Percentiles rank a stretch among this genome's conserved stretches.
phyloP scores from a whole-genome alignment of 225 moss, liverwort and hornwort species.

The Antitrichia curtipendula region DNA sequence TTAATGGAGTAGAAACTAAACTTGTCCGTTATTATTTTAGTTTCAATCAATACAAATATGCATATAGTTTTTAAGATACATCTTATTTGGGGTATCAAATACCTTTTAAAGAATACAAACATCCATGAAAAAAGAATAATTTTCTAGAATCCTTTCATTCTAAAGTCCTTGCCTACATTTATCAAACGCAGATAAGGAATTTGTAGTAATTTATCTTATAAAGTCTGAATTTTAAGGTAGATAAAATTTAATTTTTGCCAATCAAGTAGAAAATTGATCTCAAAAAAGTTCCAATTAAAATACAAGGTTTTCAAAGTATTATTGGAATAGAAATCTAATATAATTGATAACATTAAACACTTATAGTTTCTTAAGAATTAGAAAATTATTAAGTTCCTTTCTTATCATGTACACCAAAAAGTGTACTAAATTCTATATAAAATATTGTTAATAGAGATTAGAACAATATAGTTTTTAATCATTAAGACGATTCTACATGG shows the following conservation, averaged over 20 bases:
- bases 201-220: background rate
- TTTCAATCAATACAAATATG: background rate
- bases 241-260: background rate
- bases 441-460: too few species aligned
- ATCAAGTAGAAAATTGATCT: background rate
- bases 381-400: too few species aligned
- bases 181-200: background rate
- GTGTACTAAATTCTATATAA: fast-evolving
- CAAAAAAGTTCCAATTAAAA: background rate
- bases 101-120: background rate
- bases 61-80: background rate
- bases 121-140: background rate
- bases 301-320: background rate
- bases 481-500: fast-evolving
- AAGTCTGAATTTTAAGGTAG: background rate
- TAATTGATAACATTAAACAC: background rate
- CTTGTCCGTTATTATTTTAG: too few species aligned
- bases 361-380: too few species aligned
- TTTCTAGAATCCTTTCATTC: fast-evolving
- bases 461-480: background rate
- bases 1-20: background rate
- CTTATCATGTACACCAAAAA: background rate
- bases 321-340: background rate
- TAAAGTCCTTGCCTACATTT: too few species aligned
- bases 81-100: background rate